Percentiles rank a stretch among this genome's conserved stretches.
Conservation (phyloP, 495 filamentous ascomycete species). For the Daldinia caldariorum region DNA sequence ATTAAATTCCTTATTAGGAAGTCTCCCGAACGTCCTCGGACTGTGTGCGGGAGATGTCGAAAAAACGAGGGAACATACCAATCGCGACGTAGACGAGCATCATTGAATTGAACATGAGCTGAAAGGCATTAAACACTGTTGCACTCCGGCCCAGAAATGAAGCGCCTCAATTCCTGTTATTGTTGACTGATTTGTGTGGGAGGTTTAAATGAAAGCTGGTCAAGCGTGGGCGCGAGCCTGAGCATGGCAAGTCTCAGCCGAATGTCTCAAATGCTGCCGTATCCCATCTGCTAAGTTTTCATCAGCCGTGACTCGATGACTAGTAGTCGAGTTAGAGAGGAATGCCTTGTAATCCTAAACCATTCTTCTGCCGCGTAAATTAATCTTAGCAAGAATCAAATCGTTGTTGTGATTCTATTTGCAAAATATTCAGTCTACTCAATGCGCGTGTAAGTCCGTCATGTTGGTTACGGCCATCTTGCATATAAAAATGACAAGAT, state of each 20-base stretch:
- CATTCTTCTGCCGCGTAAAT: conserved; percentile 31
- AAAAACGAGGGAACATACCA: conserved; percentile 50
- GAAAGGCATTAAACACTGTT: too few relatives aligned
- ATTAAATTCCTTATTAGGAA: conserved; percentile 64
- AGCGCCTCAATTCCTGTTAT: background rate
- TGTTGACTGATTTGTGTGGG: background rate
- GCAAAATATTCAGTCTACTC: background rate
- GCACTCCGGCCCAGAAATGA: background rate
- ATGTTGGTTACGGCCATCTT: conserved; percentile 10
- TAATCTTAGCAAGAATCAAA: conserved; percentile 9
- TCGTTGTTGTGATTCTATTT: conserved; percentile 34
- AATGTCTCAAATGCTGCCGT: conserved; percentile 17
- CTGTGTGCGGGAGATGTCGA: conserved; percentile 60
- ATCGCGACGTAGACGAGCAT: background rate
- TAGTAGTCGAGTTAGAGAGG: conserved; percentile 13
- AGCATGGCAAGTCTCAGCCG: conserved; percentile 28
- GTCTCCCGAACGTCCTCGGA: conserved; percentile 55
- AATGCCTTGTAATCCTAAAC: conserved; percentile 42
- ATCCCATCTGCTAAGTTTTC: background rate
- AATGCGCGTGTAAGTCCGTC: conserved; percentile 5
- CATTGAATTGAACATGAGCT: background rate
- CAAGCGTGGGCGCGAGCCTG: background rate
- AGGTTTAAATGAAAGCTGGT: background rate
- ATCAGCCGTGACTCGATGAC: background rate
- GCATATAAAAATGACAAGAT: conserved; percentile 40